These are phyloP conservation scores for Teunomyces aglyptinius DNA, from an alignment of 805 yeast genomes.

Conservation along the genomic window DNA sequence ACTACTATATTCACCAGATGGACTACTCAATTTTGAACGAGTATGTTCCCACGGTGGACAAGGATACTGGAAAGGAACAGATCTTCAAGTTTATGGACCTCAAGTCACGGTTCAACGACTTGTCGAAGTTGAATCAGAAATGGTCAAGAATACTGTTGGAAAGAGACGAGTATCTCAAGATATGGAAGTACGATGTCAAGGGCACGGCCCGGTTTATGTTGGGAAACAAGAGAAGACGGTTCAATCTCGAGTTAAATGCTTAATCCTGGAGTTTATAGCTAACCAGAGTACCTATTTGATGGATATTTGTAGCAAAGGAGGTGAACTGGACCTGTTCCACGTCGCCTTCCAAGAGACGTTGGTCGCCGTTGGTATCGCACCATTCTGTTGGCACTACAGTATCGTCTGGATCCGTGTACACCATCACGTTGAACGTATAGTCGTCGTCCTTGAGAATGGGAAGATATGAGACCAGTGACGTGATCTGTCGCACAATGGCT, in stretches of 20 bases:
- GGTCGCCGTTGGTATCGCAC: constrained; percentile 67
- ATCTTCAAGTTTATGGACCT: constrained; percentile 46
- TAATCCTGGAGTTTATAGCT: constrained; percentile 44
- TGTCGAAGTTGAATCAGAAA: constrained; percentile 30
- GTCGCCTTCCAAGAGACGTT: constrained; percentile 49
- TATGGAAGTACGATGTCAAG: constrained; percentile 42
- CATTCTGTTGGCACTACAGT: constrained; percentile 69
- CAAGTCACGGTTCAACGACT: constrained; percentile 42
- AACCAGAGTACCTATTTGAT: constrained; percentile 72
- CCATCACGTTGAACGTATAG: constrained; percentile 81
- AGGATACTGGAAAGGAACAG: constrained; percentile 42
- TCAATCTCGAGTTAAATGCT: constrained; percentile 17
- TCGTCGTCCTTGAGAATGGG: constrained; percentile 63
- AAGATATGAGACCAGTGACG: constrained; percentile 81
- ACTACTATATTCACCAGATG: constrained; percentile 58
- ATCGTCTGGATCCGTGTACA: constrained; percentile 65
- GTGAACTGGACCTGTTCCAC: constrained; percentile 68
- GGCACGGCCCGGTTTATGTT: constrained; percentile 53
- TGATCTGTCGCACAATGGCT: constrained; percentile 81
- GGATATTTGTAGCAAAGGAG: constrained; percentile 64
- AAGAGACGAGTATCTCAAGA: constrained; percentile 46
- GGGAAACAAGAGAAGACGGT: constrained; percentile 47
- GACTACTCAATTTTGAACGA: constrained; percentile 49
- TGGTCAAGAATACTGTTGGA: constrained; percentile 25
- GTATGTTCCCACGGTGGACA: constrained; percentile 36